phyloP scores from a whole-genome alignment of 1,284 basidiomycete species.

The Trichosporon ovoides region DNA sequence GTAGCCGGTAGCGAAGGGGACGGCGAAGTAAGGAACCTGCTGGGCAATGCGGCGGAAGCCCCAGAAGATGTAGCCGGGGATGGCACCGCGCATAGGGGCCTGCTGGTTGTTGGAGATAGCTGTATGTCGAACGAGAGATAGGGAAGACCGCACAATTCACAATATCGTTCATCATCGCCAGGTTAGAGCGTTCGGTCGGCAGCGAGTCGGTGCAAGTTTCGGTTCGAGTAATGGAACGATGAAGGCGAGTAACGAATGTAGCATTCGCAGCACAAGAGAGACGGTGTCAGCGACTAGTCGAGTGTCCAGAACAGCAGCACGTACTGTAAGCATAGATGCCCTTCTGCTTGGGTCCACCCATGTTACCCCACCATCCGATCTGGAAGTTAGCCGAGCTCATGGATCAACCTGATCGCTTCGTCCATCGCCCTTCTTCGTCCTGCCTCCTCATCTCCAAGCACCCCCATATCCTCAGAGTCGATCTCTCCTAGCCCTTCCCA shows the following conservation, averaged over 20 bases:
- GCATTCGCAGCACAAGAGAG: not conserved
- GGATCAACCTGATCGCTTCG: no score
- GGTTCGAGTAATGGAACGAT: not conserved
- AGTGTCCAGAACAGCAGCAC: constrained; percentile 32
- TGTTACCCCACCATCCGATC: constrained; percentile 91
- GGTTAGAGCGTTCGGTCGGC: not conserved
- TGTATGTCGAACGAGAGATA: constrained; percentile 38
- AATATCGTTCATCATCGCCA: not conserved
- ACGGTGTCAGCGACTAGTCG: constrained; percentile 6
- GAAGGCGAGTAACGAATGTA: no score
- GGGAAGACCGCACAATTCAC: not conserved
- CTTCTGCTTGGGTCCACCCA: constrained; percentile 64
- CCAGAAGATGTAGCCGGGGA: constrained; percentile 78
- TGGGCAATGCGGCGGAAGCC: constrained; percentile 70
- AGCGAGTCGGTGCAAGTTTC: not conserved
- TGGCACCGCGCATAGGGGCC: constrained; percentile 63
- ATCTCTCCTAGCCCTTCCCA: no score
- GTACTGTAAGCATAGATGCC: constrained; percentile 75
- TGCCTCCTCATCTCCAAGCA: not conserved
- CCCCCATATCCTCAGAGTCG: no score
- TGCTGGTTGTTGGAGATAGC: constrained; percentile 77
- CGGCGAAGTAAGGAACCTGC: constrained; percentile 71
- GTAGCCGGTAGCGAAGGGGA: constrained; percentile 74
- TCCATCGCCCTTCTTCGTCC: not conserved
- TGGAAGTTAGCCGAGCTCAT: constrained; percentile 42